Evolutionary conservation across 495 filamentous ascomycete species (phyloP).

Genomic region (Xylaria castorea): DNA sequence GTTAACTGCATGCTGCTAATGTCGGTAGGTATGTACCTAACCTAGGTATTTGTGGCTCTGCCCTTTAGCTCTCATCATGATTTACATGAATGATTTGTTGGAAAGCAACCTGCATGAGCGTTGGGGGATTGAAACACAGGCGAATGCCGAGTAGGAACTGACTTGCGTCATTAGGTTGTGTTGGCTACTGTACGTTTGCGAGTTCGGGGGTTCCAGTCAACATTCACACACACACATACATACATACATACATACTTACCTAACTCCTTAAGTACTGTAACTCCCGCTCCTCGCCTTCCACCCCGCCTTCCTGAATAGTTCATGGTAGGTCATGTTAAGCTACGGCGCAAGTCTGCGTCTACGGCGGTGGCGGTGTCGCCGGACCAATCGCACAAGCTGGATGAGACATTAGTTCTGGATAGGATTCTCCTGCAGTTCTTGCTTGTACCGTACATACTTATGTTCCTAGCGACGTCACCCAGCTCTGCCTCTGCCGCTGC

Average conservation of each 20-base stretch:
- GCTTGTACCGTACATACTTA: no score
- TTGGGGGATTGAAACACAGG: slow-evolving; percentile 28
- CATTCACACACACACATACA: no score
- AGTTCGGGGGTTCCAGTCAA: background rate
- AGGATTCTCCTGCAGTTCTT: background rate
- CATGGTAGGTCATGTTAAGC: background rate
- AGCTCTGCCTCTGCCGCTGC: background rate
- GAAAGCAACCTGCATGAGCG: background rate
- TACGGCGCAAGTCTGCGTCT: background rate
- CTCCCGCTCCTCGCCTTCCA: background rate
- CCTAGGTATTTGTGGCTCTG: slow-evolving; percentile 1
- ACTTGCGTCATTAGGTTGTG: slow-evolving; percentile 13
- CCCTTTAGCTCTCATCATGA: background rate
- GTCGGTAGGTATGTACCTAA: background rate
- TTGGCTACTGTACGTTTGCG: background rate
- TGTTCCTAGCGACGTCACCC: background rate
- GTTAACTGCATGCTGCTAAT: background rate
- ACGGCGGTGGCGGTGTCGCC: slow-evolving; percentile 21
- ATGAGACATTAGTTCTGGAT: background rate
- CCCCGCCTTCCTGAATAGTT: background rate
- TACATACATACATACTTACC: slow-evolving; percentile 8
- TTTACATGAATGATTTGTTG: background rate
- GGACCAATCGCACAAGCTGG: slow-evolving; percentile 12
- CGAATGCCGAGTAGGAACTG: slow-evolving; percentile 24
- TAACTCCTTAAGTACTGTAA: slow-evolving; percentile 7